phyloP scores from a whole-genome alignment of 768 basidiomycete genomes.

The Lactifluus piperatus region DNA sequence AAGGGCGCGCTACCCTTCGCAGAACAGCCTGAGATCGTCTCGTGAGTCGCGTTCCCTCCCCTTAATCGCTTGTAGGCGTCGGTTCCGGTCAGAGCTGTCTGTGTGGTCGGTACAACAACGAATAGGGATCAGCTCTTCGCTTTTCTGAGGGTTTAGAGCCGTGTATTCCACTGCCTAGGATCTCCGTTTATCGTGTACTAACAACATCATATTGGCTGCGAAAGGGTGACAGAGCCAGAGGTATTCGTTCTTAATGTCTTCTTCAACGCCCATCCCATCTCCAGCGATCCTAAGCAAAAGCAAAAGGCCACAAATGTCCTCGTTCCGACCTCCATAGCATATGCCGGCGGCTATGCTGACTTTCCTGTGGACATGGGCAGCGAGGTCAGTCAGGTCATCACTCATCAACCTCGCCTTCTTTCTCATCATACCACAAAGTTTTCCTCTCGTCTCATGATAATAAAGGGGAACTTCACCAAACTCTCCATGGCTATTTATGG shows the following conservation, averaged over 20 bases:
- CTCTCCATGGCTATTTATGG: slow-evolving; percentile 57
- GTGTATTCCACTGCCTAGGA: background rate
- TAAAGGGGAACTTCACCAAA: slow-evolving; percentile 63
- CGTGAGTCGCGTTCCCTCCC: slow-evolving; percentile 35
- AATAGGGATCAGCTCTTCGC: background rate
- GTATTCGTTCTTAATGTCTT: slow-evolving; percentile 68
- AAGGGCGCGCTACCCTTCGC: slow-evolving; percentile 53
- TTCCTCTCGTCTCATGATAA: slow-evolving; percentile 70
- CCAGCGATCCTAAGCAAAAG: slow-evolving; percentile 42
- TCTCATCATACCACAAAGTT: slow-evolving; percentile 33
- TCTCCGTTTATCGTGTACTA: background rate
- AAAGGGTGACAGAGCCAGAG: slow-evolving; percentile 60
- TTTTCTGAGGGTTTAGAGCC: background rate
- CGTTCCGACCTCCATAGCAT: slow-evolving; percentile 61
- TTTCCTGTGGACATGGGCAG: slow-evolving; percentile 61
- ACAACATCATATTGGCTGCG: background rate
- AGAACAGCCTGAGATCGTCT: slow-evolving; percentile 49
- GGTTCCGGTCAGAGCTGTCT: background rate
- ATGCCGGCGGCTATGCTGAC: slow-evolving; percentile 58
- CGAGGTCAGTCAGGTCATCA: slow-evolving; percentile 40
- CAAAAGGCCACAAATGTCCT: slow-evolving; percentile 62
- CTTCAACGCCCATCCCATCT: slow-evolving; percentile 59
- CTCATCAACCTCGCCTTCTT: slow-evolving; percentile 1
- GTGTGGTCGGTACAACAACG: background rate
- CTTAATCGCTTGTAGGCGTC: background rate